These are phyloP conservation scores for Podospora pseudoanserina DNA, from an alignment of 495 filamentous ascomycete genomes.

Conservation along the genomic window DNA sequence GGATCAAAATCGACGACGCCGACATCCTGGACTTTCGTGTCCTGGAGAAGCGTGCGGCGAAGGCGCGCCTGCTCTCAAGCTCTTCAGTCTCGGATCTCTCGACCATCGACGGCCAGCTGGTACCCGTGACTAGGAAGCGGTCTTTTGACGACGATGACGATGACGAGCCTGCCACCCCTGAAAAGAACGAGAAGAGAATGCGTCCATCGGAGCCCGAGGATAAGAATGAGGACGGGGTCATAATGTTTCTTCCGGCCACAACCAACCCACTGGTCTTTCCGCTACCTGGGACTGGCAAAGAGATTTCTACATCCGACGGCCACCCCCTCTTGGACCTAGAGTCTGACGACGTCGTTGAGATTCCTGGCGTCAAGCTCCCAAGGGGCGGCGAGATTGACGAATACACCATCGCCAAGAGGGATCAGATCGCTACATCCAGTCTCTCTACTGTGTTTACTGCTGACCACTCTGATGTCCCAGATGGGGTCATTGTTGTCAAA, in stretches of 20 bases:
- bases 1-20: conserved; percentile 40
- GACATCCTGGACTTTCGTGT: conserved; percentile 50
- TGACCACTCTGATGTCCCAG: conserved; percentile 41
- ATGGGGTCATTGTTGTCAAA: conserved; percentile 47
- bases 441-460: conserved; percentile 50
- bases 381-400: conserved; percentile 41
- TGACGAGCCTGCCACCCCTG: conserved; percentile 28
- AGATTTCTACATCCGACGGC: conserved; percentile 40
- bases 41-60: conserved; percentile 42
- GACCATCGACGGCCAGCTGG: conserved; percentile 23
- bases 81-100: conserved; percentile 16
- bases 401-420: conserved; percentile 45
- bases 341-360: conserved; percentile 39
- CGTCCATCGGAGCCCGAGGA: conserved; percentile 31
- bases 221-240: conserved; percentile 41
- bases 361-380: conserved; percentile 37
- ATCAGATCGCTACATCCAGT: conserved; percentile 43
- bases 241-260: conserved; percentile 45
- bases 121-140: conserved; percentile 41
- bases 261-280: conserved; percentile 43
- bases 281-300: conserved; percentile 40
- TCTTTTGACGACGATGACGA: conserved; percentile 41
- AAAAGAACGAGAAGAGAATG: conserved; percentile 32
- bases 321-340: conserved; percentile 45
- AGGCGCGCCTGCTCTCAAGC: conserved; percentile 27